Conservation (phyloP, 257 asterid species). For the Capsicum rhomboideum region DNA sequence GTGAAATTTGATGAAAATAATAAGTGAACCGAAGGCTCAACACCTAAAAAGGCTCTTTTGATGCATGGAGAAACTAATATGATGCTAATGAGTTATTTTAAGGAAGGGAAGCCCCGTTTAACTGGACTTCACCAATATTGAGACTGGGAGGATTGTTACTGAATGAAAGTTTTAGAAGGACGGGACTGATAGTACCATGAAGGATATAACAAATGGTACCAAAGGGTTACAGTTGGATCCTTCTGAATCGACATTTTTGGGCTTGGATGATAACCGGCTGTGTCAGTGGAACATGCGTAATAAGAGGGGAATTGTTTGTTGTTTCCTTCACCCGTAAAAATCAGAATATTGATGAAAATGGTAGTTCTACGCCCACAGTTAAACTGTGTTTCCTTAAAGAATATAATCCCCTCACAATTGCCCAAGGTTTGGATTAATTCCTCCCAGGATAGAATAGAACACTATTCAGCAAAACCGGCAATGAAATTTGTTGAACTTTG, state of each 20-base stretch:
- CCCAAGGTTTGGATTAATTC: too few relatives aligned
- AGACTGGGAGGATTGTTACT: slow-evolving; percentile 88
- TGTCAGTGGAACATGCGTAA: slow-evolving; percentile 99
- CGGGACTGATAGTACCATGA: slow-evolving; percentile 77
- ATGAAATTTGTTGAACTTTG: too few relatives aligned
- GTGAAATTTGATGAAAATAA: slow-evolving; percentile 58
- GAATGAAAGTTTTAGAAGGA: slow-evolving; percentile 95
- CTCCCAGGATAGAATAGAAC: too few relatives aligned
- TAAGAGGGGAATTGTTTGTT: slow-evolving; percentile 67
- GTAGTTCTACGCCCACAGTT: too few relatives aligned
- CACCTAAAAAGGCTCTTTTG: slow-evolving; percentile 75
- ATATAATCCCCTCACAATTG: too few relatives aligned
- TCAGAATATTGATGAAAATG: too few relatives aligned
- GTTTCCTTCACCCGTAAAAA: too few relatives aligned
- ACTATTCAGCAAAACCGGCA: too few relatives aligned
- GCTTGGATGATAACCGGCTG: slow-evolving; percentile 75
- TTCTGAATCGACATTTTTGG: slow-evolving; percentile 92
- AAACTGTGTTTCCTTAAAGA: too few relatives aligned
- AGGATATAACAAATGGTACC: slow-evolving; percentile 72
- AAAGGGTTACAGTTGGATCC: slow-evolving; percentile 98
- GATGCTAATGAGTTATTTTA: slow-evolving; percentile 88
- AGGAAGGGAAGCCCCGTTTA: slow-evolving; percentile 64
- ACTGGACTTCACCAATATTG: slow-evolving; percentile 86
- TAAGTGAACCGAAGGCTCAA: slow-evolving; percentile 26
- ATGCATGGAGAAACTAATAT: slow-evolving; percentile 98